These are phyloP conservation scores for Teratosphaeria zuluensis DNA, from an alignment of 2,329 filamentous ascomycete species.

Conservation along the genomic window DNA sequence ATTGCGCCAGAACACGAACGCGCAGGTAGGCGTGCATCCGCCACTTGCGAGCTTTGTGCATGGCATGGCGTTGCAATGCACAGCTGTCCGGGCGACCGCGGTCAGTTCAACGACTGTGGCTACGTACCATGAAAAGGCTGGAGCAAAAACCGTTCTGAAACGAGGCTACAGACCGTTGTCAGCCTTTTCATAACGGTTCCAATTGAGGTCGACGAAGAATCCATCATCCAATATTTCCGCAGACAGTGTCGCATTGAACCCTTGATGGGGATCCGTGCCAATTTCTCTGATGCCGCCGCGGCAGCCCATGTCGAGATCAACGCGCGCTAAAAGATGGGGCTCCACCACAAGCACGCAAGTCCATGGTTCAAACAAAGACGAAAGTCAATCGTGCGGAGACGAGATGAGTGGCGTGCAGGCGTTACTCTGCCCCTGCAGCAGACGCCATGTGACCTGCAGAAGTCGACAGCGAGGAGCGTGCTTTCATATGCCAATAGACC, in stretches of 20 bases:
- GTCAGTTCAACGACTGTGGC: neutral
- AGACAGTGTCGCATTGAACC: too few relatives aligned
- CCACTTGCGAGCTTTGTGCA: neutral
- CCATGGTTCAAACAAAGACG: neutral
- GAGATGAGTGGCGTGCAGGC: neutral
- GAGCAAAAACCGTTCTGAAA: neutral
- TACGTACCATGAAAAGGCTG: neutral
- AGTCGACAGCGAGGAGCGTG: neutral
- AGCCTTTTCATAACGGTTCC: neutral
- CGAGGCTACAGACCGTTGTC: neutral
- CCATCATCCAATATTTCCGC: too few relatives aligned
- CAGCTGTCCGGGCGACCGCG: neutral
- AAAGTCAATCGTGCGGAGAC: neutral
- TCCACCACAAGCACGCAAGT: neutral
- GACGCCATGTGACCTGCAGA: neutral
- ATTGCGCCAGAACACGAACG: neutral
- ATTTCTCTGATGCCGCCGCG: too few relatives aligned
- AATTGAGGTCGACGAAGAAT: too few relatives aligned
- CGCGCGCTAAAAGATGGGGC: neutral
- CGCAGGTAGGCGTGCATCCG: neutral
- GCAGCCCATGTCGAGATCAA: neutral
- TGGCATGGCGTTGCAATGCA: neutral
- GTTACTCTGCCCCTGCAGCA: neutral
- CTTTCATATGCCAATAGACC: too few relatives aligned
- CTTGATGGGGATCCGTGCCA: too few relatives aligned